Evolutionary conservation across 225 moss, liverwort and hornwort species (phyloP).

Genomic region (Lunularia cruciata): DNA sequence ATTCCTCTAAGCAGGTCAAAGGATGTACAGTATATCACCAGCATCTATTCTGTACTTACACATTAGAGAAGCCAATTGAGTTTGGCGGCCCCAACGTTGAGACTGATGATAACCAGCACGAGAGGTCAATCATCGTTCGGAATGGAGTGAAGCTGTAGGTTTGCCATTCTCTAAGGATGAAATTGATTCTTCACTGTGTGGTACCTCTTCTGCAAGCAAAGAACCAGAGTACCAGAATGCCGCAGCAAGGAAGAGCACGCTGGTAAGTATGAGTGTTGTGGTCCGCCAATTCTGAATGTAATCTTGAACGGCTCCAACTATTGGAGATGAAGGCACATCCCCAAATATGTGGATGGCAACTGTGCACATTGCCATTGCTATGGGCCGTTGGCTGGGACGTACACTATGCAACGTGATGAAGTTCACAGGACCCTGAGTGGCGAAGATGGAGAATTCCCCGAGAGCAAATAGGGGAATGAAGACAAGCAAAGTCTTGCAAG

Average conservation of each 20-base stretch:
- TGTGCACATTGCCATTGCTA: conserved; percentile 94
- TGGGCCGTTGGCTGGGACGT: conserved; percentile 63
- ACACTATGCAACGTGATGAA: conserved; percentile 79
- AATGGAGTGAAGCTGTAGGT: background rate
- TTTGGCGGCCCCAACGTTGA: background rate
- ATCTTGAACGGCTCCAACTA: conserved; percentile 84
- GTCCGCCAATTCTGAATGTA: conserved; percentile 76
- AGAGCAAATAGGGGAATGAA: conserved; percentile 79
- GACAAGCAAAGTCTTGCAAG: conserved; percentile 45
- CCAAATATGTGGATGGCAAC: conserved; percentile 92
- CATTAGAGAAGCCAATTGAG: background rate
- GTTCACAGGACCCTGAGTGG: conserved; percentile 97
- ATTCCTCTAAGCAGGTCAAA: background rate
- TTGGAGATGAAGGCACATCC: conserved; percentile 91
- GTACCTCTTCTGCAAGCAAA: conserved; percentile 9
- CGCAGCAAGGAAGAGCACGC: conserved; percentile 66
- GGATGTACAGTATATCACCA: background rate
- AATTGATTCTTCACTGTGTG: background rate
- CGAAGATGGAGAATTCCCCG: conserved; percentile 87
- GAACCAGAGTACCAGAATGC: conserved; percentile 68
- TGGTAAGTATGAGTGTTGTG: conserved; percentile 65
- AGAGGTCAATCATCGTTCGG: conserved; percentile 5
- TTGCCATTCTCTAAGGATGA: conserved; percentile 6
- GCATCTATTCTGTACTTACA: too few relatives aligned
- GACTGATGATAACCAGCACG: background rate